phyloP scores from a whole-genome alignment of 2,329 filamentous ascomycete genomes.

The Trichocomaceae sp. region DNA sequence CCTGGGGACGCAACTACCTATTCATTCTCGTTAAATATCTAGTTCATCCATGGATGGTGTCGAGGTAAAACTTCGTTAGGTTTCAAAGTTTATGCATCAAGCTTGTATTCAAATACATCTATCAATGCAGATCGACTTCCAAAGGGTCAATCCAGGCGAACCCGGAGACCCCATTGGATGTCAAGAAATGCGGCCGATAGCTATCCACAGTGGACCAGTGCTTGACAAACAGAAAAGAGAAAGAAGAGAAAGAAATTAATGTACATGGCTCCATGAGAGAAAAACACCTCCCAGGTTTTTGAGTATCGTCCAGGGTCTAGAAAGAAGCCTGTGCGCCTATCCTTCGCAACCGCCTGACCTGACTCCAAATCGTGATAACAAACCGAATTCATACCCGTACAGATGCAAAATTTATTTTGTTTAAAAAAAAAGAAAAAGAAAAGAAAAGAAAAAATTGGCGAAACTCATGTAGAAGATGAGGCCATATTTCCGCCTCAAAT shows the following conservation, averaged over 20 bases:
- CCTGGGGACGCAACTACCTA: not conserved
- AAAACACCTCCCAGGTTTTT: not conserved
- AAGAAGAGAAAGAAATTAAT: slow-evolving; percentile 1
- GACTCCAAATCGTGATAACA: slow-evolving; percentile 3
- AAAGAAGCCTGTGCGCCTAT: slow-evolving; percentile 9
- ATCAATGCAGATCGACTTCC: not conserved
- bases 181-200: not conserved
- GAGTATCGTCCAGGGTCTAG: slow-evolving; percentile 9
- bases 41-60: too few relatives aligned
- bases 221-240: not conserved
- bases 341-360: slow-evolving; percentile 6
- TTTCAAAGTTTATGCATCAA: not conserved
- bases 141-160: not conserved
- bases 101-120: not conserved
- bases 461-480: not conserved
- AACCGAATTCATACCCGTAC: not conserved
- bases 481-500: not conserved
- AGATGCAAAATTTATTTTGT: not conserved
- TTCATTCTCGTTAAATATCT: not conserved
- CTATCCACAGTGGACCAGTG: not conserved
- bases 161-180: not conserved
- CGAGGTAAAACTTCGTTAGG: too few relatives aligned
- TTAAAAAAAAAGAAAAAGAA: not conserved
- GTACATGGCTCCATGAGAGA: slow-evolving; percentile 6
- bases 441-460: not conserved